Conservation (phyloP, 305 asterid species). For the Fraxinus ornus region DNA sequence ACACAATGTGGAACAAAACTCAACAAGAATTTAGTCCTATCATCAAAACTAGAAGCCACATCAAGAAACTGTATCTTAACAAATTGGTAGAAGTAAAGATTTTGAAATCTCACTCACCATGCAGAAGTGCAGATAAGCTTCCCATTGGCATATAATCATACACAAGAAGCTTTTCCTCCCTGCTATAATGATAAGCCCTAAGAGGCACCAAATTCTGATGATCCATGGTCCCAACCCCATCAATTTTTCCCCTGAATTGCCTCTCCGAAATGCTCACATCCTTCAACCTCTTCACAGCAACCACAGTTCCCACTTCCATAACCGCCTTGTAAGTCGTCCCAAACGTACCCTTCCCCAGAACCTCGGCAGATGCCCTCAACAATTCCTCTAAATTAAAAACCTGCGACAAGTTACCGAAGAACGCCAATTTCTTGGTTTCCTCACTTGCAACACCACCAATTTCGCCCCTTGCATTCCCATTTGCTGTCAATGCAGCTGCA, state of each 20-base stretch:
- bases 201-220: conserved; percentile 62
- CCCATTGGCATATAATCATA: conserved; percentile 66
- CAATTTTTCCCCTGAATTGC: conserved; percentile 57
- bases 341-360: conserved; percentile 68
- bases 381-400: conserved; percentile 59
- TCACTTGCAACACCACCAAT: conserved; percentile 21
- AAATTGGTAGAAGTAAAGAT: background rate
- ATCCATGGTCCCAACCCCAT: conserved; percentile 56
- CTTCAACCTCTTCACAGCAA: conserved; percentile 68
- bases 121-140: conserved; percentile 67
- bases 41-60: conserved; percentile 8
- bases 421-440: conserved; percentile 44
- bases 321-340: conserved; percentile 63
- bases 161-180: conserved; percentile 66
- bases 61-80: background rate
- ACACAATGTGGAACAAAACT: background rate
- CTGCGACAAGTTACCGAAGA: conserved; percentile 44
- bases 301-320: conserved; percentile 52
- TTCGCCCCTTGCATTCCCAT: conserved; percentile 20
- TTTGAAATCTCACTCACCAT: conserved; percentile 38
- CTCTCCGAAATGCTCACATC: conserved; percentile 45
- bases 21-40: background rate
- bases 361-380: conserved; percentile 57
- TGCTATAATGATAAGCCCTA: conserved; percentile 54
- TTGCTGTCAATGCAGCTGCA: conserved; percentile 37